Base-by-base conservation (phyloP, 805 yeast genomes). In the Lachancea sp. region DNA sequence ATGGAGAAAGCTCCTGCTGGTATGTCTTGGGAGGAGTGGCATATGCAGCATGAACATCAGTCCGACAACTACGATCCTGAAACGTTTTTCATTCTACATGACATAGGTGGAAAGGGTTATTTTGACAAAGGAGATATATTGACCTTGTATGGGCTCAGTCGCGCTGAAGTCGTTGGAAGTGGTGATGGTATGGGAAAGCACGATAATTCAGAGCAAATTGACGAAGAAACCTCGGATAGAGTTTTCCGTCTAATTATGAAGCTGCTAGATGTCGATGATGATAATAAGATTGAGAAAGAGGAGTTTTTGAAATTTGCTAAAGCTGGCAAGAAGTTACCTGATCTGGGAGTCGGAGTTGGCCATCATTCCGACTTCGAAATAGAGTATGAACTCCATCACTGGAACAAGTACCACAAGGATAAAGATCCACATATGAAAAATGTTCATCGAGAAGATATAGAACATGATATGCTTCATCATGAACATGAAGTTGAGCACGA, bases 381-480 rank as follows among this genome's bases (percentile, higher is more conserved):
- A 50, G 97, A 89, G 59, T 90, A 89, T 58, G 97, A 90, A 60
- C 80, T 85, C 42, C 97, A 89, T 60, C 97, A 89, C 61, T 90
- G 97, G 97, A 75, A 80, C 45, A 69, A 87, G 63, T 80, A 72
- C 56, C 92, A 84, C 57, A 71, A 75, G 41, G 77, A 84, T 49
- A 64, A 70, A 41, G 97, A 88, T 59, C 96, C 96, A 1, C 88
- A 85, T 40, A 87, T 88, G 20, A 70, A 72, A 51, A 65, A 75
- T 18, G 82, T 84, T 38, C 97, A 88, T 58, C 82, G 80, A 47
- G 97, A 88, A 58, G 97, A 88, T 58, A 75, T 83, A 7, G 96
- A 86, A 45, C 80, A 88, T 60, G 97, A 88, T 56, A 65, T 84
- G 41, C 69, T 85, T 46, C 92, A 82, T 57, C 95, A 85, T 58